Conservation (phyloP, 2,329 filamentous ascomycete species). For the Aspergillus hiratsukae region DNA sequence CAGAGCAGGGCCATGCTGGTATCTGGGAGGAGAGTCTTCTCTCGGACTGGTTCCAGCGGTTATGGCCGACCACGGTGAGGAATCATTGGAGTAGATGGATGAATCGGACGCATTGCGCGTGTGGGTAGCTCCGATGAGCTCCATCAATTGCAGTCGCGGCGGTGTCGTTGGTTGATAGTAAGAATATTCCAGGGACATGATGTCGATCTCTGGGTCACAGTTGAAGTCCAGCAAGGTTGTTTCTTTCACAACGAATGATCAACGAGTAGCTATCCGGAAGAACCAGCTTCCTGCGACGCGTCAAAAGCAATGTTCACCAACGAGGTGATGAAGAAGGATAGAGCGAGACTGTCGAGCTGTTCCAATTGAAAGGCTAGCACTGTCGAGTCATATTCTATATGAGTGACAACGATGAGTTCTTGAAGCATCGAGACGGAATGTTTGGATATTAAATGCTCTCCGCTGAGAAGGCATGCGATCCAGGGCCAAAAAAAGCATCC, state of each 20-base stretch:
- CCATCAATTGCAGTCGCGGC: slow-evolving; percentile 33
- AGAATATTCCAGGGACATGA: slow-evolving; percentile 41
- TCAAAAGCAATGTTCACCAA: slow-evolving; percentile 10
- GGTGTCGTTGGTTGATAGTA: slow-evolving; percentile 44
- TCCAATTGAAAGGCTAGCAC: slow-evolving; percentile 14
- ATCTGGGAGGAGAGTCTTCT: slow-evolving; percentile 63
- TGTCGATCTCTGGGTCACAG: slow-evolving; percentile 9
- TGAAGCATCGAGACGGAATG: slow-evolving; percentile 22
- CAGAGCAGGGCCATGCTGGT: slow-evolving; percentile 69
- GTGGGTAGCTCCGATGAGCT: slow-evolving; percentile 41
- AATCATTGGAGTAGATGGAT: slow-evolving; percentile 63
- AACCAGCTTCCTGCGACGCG: slow-evolving; percentile 21
- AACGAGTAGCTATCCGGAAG: slow-evolving; percentile 12
- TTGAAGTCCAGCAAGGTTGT: background rate
- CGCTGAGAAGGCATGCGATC: slow-evolving; percentile 12
- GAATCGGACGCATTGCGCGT: slow-evolving; percentile 61
- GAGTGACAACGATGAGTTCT: slow-evolving; percentile 9
- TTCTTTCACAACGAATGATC: background rate
- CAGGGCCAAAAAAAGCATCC: slow-evolving; percentile 26
- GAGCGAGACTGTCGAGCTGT: slow-evolving; percentile 11
- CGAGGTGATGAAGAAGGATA: slow-evolving; percentile 12
- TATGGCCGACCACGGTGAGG: slow-evolving; percentile 64
- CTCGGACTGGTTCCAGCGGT: slow-evolving; percentile 66
- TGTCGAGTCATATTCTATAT: slow-evolving; percentile 19
- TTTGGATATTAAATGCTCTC: slow-evolving; percentile 40